Base-by-base conservation (phyloP, 202 grass and related monocot genomes). In the Setaria italica region DNA sequence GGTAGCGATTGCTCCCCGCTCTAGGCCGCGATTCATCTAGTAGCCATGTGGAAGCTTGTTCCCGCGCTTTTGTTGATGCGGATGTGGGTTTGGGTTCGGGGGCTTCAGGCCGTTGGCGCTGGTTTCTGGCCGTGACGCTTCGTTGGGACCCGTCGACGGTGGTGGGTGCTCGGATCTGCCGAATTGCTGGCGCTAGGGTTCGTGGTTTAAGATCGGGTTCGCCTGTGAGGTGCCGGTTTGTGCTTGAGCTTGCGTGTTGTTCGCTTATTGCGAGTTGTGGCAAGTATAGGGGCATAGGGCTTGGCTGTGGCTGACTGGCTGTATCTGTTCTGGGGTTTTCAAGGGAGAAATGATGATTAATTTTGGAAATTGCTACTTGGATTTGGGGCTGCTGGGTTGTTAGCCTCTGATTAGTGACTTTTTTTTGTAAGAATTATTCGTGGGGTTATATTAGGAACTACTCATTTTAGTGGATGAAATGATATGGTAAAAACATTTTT, bases 141-240 rank as follows among this genome's bases (percentile, higher is more conserved):
- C 58, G 9, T 82, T 42, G 50, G 14, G 14, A 33, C 46, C 14
- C n/a, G 20, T 21, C 9, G 16, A 20, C 42, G 4, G 2, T 48
- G 70, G 11, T 84, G 85, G 55, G 13, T 66, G 62, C 76, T 77
- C 62, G 64, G 85, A 88, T 88, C 82, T 81, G 71, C 12, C 12
- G 11, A 70, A 7, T 21, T 56, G 16, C 54, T 45, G 81, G 53
- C 33, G 55, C 62, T 80, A 70, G 70, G 70, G 58, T 34, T 72
- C 20, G 39, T 14, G 9, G 9, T 71, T 78, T 56, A 79, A 35
- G 74, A 78, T 56, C 29, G 77, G 56, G 29, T 71, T 67, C 16
- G 37, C 17, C 35, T 43, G 11, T 11, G 32, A 56, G 62, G 21
- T 50, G 65, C 70, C 7, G 43, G 15, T n/a, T 19, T 66, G 9